Evolutionary conservation across 495 filamentous ascomycete genomes (phyloP), one percentile per base, ranked within the genome.

Genomic region (Penicillium salamii): DNA sequence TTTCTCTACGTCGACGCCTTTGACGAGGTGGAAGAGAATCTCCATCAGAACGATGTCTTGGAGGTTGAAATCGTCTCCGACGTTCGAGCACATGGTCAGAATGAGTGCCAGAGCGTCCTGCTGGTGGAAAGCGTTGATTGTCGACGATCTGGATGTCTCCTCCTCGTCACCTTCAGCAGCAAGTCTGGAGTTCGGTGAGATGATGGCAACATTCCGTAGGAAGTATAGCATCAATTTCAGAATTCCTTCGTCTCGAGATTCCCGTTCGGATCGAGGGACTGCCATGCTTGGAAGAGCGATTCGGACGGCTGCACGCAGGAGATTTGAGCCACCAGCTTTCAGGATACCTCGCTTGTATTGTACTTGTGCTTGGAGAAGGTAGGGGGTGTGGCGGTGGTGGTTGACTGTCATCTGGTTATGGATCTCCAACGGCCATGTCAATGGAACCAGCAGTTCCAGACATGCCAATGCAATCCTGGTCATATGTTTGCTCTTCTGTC

Each of bases 371-470:
- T 95, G 80, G 65, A 92, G 85, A 9, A 99, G 73, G 42, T 90
- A 95, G 5, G 92, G 89, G 19, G 88, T 76, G 68, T 99, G 95
- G 38, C 89, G 82, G 60, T 93, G 86, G 62, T 97, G 90, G 64
- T 97, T 97, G 55, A 89, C 74, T 3, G 90, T 97, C 86, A 92
- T 93, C 54, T 88, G 78, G 38, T 76, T 72, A 53, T 91, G 81
- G 53, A 87, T 84, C 54, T 97, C 90, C 50, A 93, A 74, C 8
- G 91, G 91, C 92, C 92, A 97, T 21, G 93, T 99, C 58, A 99
- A 75, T 23, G 92, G 91, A 2, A 96, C 90, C 53, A 99, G 81
- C 41, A 99, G 74, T 65, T 97, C 92, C 68, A 97, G 75, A 64
- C 90, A 96, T 42, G 90, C 88, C 54, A 96, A 68, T 17, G 90